phyloP scores from a whole-genome alignment of 1,139 yeast genomes.

The Candida labiduridarum region DNA sequence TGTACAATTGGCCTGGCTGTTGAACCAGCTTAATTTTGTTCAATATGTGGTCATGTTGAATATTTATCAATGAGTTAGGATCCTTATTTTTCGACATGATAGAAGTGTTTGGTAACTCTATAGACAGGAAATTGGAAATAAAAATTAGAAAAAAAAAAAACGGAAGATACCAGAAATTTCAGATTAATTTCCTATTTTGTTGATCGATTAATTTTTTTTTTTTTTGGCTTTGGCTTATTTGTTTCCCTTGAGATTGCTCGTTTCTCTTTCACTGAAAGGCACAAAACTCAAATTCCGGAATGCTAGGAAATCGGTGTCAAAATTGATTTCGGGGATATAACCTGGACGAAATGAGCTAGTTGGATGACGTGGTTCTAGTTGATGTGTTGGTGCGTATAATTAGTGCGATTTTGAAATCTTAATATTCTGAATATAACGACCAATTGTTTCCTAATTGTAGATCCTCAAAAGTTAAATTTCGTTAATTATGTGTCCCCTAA shows the following conservation, averaged over 20 bases:
- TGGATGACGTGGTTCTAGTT: too few relatives aligned
- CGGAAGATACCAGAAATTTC: neutral
- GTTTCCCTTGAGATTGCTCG: neutral
- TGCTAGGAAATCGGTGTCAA: neutral
- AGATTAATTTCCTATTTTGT: conserved; percentile 1
- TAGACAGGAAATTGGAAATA: neutral
- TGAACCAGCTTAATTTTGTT: conserved; percentile 38
- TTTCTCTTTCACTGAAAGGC: neutral
- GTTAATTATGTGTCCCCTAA: too few relatives aligned
- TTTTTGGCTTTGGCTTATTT: neutral
- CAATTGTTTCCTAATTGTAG: too few relatives aligned
- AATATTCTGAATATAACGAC: too few relatives aligned
- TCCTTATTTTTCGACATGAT: conserved; percentile 26
- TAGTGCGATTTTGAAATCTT: too few relatives aligned
- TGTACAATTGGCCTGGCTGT: conserved; percentile 37
- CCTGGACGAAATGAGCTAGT: neutral
- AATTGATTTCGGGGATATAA: neutral
- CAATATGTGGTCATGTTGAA: conserved; percentile 40
- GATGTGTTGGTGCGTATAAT: too few relatives aligned
- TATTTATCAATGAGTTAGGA: conserved; percentile 34
- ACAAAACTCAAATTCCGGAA: neutral
- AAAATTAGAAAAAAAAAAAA: neutral
- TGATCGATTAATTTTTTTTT: neutral
- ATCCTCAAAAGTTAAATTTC: too few relatives aligned
- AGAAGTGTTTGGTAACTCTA: neutral